Percentiles rank a stretch among this genome's conserved stretches.
These are phyloP conservation scores for Diutina neorugosa DNA, from an alignment of 1,139 yeast genomes.

Conservation along the genomic window DNA sequence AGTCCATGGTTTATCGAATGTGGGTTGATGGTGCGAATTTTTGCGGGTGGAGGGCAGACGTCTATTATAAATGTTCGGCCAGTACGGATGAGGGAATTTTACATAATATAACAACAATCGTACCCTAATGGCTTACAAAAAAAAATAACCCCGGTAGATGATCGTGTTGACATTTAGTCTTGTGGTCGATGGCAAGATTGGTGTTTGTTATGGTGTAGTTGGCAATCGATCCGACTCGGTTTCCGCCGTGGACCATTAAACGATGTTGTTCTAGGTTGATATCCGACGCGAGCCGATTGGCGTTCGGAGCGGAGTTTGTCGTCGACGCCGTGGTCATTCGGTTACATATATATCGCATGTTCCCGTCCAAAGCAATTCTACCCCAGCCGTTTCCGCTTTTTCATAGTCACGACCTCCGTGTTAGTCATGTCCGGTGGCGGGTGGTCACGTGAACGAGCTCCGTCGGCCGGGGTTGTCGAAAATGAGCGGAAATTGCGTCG, in stretches of 20 bases:
- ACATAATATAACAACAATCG: background rate
- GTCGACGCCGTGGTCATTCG: background rate
- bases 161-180: too few species aligned
- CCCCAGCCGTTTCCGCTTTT: background rate
- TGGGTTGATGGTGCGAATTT: background rate
- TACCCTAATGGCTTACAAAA: background rate
- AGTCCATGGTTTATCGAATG: slow-evolving; percentile 16
- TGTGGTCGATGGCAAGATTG: too few species aligned
- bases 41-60: background rate
- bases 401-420: background rate
- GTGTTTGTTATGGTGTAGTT: too few species aligned
- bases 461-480: background rate
- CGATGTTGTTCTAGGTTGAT: background rate
- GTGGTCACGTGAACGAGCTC: background rate
- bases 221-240: background rate
- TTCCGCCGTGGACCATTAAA: background rate
- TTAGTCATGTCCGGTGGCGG: background rate
- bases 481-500: background rate
- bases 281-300: background rate
- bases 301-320: background rate
- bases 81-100: background rate
- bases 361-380: background rate
- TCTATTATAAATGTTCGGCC: background rate
- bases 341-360: background rate
- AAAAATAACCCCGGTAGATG: too few species aligned